Conservation (phyloP, 371 early-diverging fungal species). For the Phascolomyces articulosus region DNA sequence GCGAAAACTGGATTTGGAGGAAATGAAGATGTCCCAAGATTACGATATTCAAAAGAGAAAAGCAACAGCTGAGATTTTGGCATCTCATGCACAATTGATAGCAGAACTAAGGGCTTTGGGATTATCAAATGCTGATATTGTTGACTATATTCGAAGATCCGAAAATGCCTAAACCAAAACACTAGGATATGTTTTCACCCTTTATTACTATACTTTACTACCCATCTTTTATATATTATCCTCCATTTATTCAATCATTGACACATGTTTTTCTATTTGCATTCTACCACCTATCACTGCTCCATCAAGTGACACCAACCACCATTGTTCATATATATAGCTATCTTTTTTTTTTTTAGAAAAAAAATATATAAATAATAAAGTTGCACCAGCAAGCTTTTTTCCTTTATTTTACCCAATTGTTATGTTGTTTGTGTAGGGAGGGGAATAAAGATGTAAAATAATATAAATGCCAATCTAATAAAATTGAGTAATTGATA, state of each 20-base stretch:
- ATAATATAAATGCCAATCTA: not conserved
- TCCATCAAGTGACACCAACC: too few species aligned
- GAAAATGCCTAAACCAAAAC: conserved; percentile 1
- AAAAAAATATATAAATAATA: not conserved
- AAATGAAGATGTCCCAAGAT: not conserved
- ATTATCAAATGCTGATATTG: not conserved
- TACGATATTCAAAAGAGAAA: not conserved
- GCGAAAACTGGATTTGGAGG: not conserved
- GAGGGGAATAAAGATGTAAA: not conserved
- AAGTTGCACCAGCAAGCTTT: not conserved
- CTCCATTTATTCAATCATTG: too few species aligned
- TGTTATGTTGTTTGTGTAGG: not conserved
- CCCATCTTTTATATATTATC: not conserved
- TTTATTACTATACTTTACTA: not conserved
- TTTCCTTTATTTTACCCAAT: not conserved
- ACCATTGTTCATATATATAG: too few species aligned
- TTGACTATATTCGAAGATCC: not conserved
- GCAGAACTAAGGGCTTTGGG: not conserved
- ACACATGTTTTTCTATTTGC: too few species aligned
- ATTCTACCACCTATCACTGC: too few species aligned
- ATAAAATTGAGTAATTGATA: not conserved
- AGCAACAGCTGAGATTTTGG: not conserved
- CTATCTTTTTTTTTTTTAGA: too few species aligned
- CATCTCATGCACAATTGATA: conserved; percentile 2
- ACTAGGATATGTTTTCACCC: too few species aligned